Percentiles rank a stretch among this genome's conserved stretches.
phyloP scores from a whole-genome alignment of 345 rosid species.

The Citrus glauca region DNA sequence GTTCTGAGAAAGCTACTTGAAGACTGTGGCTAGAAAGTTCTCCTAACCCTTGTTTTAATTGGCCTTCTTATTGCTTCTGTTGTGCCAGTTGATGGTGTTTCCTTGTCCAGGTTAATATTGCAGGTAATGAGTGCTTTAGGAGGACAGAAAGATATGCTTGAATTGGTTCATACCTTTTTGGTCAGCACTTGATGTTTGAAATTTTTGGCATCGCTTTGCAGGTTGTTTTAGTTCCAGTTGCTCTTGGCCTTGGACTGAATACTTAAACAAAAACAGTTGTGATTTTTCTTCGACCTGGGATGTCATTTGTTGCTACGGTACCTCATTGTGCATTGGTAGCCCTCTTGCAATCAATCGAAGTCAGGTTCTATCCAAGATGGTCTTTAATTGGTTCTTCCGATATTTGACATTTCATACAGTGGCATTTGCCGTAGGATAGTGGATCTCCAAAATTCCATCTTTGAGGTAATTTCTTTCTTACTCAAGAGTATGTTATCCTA shows the following conservation, averaged over 20 bases:
- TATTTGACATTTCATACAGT: constrained; percentile 65
- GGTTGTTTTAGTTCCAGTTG: constrained; percentile 88
- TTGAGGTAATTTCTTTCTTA: constrained; percentile 46
- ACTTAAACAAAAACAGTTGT: constrained; percentile 85
- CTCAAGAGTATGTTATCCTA: not conserved
- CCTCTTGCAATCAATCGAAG: constrained; percentile 77
- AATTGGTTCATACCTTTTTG: not conserved
- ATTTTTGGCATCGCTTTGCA: constrained; percentile 16
- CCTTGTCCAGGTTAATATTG: constrained; percentile 88
- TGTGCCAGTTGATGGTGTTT: constrained; percentile 87
- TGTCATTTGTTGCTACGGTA: constrained; percentile 54
- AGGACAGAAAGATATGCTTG: not conserved
- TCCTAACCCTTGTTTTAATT: constrained; percentile 54
- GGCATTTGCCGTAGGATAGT: constrained; percentile 79
- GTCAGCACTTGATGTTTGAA: not conserved
- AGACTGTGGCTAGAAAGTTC: constrained; percentile 14
- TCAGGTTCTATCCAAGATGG: constrained; percentile 74
- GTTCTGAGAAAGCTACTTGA: no score
- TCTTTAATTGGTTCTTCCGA: constrained; percentile 65
- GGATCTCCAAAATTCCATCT: constrained; percentile 75
- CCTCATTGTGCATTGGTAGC: constrained; percentile 83
- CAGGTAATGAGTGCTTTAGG: constrained; percentile 46
- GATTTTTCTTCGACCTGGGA: constrained; percentile 52
- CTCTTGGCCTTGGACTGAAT: constrained; percentile 80
- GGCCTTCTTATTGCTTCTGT: constrained; percentile 82